phyloP scores from a whole-genome alignment of 345 rosid genomes.

The Erucastrum elatum region DNA sequence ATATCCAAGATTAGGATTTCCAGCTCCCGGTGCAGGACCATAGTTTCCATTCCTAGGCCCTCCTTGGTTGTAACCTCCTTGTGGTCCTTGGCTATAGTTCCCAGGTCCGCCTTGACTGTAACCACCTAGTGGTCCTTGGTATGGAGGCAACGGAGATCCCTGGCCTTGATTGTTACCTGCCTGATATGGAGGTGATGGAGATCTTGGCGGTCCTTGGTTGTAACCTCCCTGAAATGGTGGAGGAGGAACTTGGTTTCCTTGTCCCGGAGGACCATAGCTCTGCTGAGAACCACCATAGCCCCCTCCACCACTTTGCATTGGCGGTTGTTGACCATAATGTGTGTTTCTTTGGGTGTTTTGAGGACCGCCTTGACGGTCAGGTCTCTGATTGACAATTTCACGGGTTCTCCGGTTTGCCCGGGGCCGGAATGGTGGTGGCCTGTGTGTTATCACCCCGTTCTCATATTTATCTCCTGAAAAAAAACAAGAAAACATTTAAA shows the following conservation, averaged over 20 bases:
- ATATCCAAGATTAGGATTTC: slow-evolving; percentile 34
- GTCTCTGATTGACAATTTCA: slow-evolving; percentile 45
- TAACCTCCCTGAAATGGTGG: slow-evolving; percentile 43
- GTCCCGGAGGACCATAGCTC: slow-evolving; percentile 44
- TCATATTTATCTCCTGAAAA: slow-evolving; percentile 80
- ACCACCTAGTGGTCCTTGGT: slow-evolving; percentile 43
- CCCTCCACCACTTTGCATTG: slow-evolving; percentile 53
- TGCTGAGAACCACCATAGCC: slow-evolving; percentile 51
- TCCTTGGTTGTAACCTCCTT: slow-evolving; percentile 48
- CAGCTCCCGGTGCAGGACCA: slow-evolving; percentile 34
- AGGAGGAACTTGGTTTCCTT: slow-evolving; percentile 37
- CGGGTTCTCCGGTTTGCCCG: slow-evolving; percentile 51
- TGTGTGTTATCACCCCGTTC: slow-evolving; percentile 74
- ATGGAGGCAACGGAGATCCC: slow-evolving; percentile 41
- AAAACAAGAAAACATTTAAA: neutral
- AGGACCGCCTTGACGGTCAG: slow-evolving; percentile 45
- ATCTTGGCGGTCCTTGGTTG: slow-evolving; percentile 32
- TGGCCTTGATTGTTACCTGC: slow-evolving; percentile 38
- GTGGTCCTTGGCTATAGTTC: slow-evolving; percentile 45
- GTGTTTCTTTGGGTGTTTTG: slow-evolving; percentile 49
- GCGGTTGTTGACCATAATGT: slow-evolving; percentile 42
- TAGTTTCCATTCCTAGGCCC: slow-evolving; percentile 40
- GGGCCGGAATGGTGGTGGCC: slow-evolving; percentile 74
- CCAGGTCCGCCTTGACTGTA: slow-evolving; percentile 42
- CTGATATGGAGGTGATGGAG: slow-evolving; percentile 44